Percentiles rank a stretch among this genome's conserved stretches.
phyloP scores from a whole-genome alignment of 352 stramenopile genomes.

The Globisporangium cylindrosporum region DNA sequence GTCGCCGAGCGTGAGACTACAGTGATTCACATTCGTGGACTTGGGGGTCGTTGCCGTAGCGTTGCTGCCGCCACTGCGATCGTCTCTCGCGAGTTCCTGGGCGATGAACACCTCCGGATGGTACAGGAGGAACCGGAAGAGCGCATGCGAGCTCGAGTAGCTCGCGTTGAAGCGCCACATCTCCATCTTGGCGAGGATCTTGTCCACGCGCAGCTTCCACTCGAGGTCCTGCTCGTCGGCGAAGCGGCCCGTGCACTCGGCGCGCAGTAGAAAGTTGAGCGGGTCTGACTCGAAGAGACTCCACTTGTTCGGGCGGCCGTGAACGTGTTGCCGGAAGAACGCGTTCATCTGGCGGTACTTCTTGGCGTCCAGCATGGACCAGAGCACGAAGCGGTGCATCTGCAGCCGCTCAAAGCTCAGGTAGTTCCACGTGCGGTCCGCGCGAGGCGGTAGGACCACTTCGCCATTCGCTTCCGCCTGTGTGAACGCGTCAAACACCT shows the following conservation, averaged over 20 bases:
- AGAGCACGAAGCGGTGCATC: slow-evolving; percentile 62
- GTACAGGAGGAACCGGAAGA: slow-evolving; percentile 63
- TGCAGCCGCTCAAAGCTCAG: slow-evolving; percentile 46
- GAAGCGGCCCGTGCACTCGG: slow-evolving; percentile 54
- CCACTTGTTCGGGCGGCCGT: slow-evolving; percentile 35
- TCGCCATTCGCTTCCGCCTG: slow-evolving; percentile 28
- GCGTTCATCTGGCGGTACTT: slow-evolving; percentile 26
- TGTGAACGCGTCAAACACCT: slow-evolving; percentile 39
- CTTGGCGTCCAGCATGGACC: slow-evolving; percentile 46
- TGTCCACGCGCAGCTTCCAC: slow-evolving; percentile 36
- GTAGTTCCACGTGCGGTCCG: slow-evolving; percentile 36
- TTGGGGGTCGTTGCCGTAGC: not conserved
- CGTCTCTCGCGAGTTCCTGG: not conserved
- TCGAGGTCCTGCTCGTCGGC: slow-evolving; percentile 30
- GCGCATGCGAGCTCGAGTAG: slow-evolving; percentile 57
- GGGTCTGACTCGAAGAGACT: slow-evolving; percentile 55
- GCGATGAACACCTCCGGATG: slow-evolving; percentile 37
- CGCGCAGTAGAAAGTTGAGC: slow-evolving; percentile 62
- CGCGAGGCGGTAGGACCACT: slow-evolving; percentile 21
- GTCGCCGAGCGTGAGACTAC: slow-evolving; percentile 19
- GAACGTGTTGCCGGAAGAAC: slow-evolving; percentile 50
- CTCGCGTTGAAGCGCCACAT: slow-evolving; percentile 36
- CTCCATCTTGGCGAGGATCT: slow-evolving; percentile 44
- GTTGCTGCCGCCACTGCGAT: not conserved
- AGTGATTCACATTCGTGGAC: not conserved